Conservation (phyloP, 75 land plant genomes). For the Pseudotsuga menziesii region DNA sequence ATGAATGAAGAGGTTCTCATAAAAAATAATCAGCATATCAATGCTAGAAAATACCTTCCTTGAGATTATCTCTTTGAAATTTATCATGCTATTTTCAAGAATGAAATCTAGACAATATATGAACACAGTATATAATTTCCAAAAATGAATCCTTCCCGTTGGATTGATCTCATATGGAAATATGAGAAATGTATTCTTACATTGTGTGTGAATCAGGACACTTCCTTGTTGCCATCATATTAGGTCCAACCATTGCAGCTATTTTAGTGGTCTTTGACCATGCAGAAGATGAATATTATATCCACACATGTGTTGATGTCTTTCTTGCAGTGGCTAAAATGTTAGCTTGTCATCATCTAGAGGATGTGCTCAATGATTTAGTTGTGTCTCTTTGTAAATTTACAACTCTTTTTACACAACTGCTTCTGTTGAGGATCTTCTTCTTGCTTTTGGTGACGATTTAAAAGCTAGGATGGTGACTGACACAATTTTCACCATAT, state of each 20-base stretch:
- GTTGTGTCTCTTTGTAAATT: constrained; percentile 86
- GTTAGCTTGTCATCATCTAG: constrained; percentile 77
- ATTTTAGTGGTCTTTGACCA: constrained; percentile 96
- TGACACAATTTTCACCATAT: constrained; percentile 71
- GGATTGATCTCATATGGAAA: constrained; percentile 87
- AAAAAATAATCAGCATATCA: constrained; percentile 72
- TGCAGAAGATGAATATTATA: constrained; percentile 77
- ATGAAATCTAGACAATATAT: constrained; percentile 80
- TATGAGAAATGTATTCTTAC: constrained; percentile 64
- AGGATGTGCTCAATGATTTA: constrained; percentile 76
- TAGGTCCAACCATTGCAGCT: constrained; percentile 97
- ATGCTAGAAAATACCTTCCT: constrained; percentile 87
- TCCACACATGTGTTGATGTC: constrained; percentile 65
- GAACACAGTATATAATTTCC: constrained; percentile 53
- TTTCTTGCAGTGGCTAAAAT: constrained; percentile 81
- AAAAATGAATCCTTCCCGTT: constrained; percentile 92
- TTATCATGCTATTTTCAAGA: constrained; percentile 78
- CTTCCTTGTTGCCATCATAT: constrained; percentile 86
- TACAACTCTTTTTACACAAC: constrained; percentile 64
- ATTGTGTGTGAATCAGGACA: constrained; percentile 65
- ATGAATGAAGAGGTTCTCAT: constrained; percentile 99
- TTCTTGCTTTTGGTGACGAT: constrained; percentile 79
- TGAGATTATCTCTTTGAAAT: constrained; percentile 76
- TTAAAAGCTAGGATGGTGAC: constrained; percentile 78
- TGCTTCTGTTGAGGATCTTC: constrained; percentile 61